Base-by-base conservation (phyloP, 129 eudicot species). In the Centella asiatica region DNA sequence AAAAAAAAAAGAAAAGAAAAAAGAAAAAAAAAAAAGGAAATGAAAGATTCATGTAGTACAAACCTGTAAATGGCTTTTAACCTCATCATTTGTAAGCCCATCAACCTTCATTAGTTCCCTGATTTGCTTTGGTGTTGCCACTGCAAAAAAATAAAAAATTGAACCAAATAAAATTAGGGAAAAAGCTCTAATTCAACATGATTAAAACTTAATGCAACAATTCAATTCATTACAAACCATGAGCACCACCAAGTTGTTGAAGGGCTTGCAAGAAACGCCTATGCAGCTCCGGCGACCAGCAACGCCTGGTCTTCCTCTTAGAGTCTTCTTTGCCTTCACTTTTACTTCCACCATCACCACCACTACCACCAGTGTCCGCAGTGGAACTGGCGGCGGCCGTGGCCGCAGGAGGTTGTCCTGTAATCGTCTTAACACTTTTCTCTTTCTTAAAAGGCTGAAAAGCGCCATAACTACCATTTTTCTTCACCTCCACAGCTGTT, bases 261-360 rank as follows among this genome's bases (percentile, higher is more conserved):
- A 92, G 86, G 57, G 99, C 88, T 63, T 76, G 75, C 65, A 87
- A 75, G 69, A 92, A 92, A 20, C 88, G 66, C 47, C 75, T 70
- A 37, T 92, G 99, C 75, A 92, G 68, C 60, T 92, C 99, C 27
- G 85, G 80, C n/a, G 99, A 92, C 99, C 99, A 92, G 72, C 88
- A 75, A 65, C 99, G 70, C 65, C 99, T 82, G 47, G 81, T 51
- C 60, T 92, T 92, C 63, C 90, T 83, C 55, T 74, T 80, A 56
- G 79, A 74, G 18, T 71, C 83, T 45, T 66, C 82, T 62, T 84
- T 83, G 9, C 69, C 81, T 42, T 69, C 83, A 62, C 74, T 64
- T 52, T 71, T 79, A 39, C 10, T 22, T n/a, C 70, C 76, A 20
- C 62, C n/a, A n/a, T n/a, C 88, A 57, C 83, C 90, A 26, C 57